Conservation (phyloP, 2,329 filamentous ascomycete species). For the Neofusicoccum umdonicola region DNA sequence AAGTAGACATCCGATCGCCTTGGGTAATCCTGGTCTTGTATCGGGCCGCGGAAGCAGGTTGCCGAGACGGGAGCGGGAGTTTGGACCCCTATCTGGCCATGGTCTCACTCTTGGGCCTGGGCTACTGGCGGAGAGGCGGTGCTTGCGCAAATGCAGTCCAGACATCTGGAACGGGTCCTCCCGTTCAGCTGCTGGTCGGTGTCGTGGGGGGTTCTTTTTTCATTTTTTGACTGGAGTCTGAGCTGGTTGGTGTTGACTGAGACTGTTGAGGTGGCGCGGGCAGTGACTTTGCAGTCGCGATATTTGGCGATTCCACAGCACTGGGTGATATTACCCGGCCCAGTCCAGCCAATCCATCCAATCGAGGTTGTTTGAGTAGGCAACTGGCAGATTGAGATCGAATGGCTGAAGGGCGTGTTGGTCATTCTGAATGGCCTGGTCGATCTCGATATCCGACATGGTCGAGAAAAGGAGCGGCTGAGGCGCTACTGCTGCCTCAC, state of each 20-base stretch:
- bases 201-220: no score
- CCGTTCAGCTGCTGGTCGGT: no score
- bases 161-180: no score
- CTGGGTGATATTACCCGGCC: background rate
- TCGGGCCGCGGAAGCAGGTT: no score
- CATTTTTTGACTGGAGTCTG: no score
- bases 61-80: no score
- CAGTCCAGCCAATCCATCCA: constrained; percentile 18
- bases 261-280: background rate
- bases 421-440: constrained; percentile 63
- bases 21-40: no score
- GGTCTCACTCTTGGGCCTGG: no score
- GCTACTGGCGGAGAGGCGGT: no score
- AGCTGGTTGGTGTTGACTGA: background rate
- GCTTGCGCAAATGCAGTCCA: no score
- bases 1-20: no score
- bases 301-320: background rate
- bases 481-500: constrained; percentile 35
- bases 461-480: constrained; percentile 62
- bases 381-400: constrained; percentile 57
- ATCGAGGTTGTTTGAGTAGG: constrained; percentile 43
- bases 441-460: constrained; percentile 69
- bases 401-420: constrained; percentile 56
- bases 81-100: no score
- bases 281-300: background rate